Evolutionary conservation across 2,329 filamentous ascomycete genomes (phyloP).

Genomic region (Trichoderma endophyticum): DNA sequence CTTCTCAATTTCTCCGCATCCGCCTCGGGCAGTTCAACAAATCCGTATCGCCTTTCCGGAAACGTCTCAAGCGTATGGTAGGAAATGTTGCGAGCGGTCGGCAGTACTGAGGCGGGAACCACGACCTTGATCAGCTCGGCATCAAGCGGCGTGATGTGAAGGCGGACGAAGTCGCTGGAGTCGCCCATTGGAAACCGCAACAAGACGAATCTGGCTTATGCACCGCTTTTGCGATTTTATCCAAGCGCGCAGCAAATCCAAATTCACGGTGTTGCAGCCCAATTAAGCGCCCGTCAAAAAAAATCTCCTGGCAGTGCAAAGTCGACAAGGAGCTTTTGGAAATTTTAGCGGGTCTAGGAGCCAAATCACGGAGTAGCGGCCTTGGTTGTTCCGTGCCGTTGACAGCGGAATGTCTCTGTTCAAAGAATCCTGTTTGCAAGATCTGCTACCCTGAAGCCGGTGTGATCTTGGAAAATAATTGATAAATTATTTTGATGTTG

Average conservation of each 20-base stretch:
- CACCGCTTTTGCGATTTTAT: not conserved
- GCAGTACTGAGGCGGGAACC: conserved; percentile 64
- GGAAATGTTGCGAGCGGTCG: conserved; percentile 74
- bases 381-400: conserved; percentile 12
- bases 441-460: not conserved
- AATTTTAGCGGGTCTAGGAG: conserved; percentile 18
- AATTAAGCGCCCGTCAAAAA: conserved; percentile 13
- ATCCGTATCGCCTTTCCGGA: conserved; percentile 87
- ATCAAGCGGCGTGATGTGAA: conserved; percentile 88
- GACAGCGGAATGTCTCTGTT: not conserved
- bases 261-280: not conserved
- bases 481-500: not conserved
- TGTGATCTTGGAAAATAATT: not conserved
- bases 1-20: conserved; percentile 90
- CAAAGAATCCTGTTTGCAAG: not conserved
- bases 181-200: conserved; percentile 13
- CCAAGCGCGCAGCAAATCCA: not conserved
- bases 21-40: conserved; percentile 73
- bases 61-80: conserved; percentile 84
- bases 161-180: conserved; percentile 35
- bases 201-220: not conserved
- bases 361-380: not conserved
- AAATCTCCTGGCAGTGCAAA: conserved; percentile 1
- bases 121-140: conserved; percentile 69
- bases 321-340: conserved; percentile 16